These are phyloP conservation scores for Yamadazyma scolyti DNA, from an alignment of 805 yeast genomes.

Conservation along the genomic window DNA sequence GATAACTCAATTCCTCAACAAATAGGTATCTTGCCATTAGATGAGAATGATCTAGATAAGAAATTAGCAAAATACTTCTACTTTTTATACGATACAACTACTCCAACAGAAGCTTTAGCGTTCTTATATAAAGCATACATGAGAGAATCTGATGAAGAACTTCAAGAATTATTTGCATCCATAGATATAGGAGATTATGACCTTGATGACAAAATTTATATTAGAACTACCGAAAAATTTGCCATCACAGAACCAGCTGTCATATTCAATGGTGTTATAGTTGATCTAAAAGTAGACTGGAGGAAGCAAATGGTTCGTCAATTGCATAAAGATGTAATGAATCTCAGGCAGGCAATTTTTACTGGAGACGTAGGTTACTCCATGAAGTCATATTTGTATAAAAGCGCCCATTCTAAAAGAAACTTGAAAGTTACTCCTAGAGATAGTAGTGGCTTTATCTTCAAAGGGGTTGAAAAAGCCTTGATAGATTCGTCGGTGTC, in stretches of 20 bases:
- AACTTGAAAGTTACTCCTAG: constrained; percentile 37
- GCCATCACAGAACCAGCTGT: constrained; percentile 48
- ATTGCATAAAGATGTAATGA: constrained; percentile 48
- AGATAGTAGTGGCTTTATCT: constrained; percentile 29
- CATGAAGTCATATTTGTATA: constrained; percentile 41
- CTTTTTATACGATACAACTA: constrained; percentile 26
- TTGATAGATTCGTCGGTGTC: constrained; percentile 20
- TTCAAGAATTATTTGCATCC: constrained; percentile 12
- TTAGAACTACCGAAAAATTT: constrained; percentile 19
- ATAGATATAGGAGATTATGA: constrained; percentile 13
- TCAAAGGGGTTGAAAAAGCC: constrained; percentile 24
- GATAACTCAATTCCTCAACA: constrained; percentile 68
- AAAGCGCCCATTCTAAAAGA: constrained; percentile 40
- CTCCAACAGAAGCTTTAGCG: constrained; percentile 33
- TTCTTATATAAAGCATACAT: constrained; percentile 35
- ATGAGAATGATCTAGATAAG: constrained; percentile 24
- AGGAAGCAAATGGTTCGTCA: constrained; percentile 51
- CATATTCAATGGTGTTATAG: constrained; percentile 71
- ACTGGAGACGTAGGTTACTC: constrained; percentile 19
- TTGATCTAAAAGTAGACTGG: constrained; percentile 51
- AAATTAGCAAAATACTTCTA: constrained; percentile 29
- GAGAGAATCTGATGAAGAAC: constrained; percentile 20
- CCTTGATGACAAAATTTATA: constrained; percentile 15
- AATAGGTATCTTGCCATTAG: constrained; percentile 75
- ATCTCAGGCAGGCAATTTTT: constrained; percentile 23